Base-by-base conservation (phyloP, 164 flowering plant genomes). In the Litsea cubeba region DNA sequence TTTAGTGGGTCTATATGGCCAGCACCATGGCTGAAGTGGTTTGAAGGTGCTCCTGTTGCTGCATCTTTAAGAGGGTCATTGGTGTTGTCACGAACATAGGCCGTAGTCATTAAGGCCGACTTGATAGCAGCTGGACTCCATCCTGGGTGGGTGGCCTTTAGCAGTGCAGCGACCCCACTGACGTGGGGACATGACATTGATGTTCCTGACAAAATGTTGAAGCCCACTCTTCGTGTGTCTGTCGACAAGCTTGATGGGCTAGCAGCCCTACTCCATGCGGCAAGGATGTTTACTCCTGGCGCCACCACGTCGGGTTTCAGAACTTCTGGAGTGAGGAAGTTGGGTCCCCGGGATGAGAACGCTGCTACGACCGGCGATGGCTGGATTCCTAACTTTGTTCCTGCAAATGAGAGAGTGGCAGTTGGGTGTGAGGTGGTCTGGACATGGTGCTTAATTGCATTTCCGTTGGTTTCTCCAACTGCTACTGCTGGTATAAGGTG, bases 151-250 rank as follows among this genome's bases (percentile, higher is more conserved):
- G 69, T 35, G 30, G 81, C 79, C 70, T 81, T 84, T 18, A 84
- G 80, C 79, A 84, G 28, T 15, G 86, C 84, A 15, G 84, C 86
- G 23, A 82, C 71, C 1, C 86, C 86, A 54, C 84, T 82, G 11
- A 83, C 79, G 60, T 83, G 86, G 0, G 86, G 86, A 73, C 86
- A 83, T 5, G 86, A 77, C 86, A 81, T 81, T 20, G 84, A 81
- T 12, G 86, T 84, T n/a, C 86, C 86, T 0, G 83, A 82, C 62
- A 82, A 62, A 62, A 81, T 76, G 64, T 79, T 77, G 73, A 79
- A 83, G 23, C 58, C 76, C 74, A 79, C 81, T 32, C 79, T 72
- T 32, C 84, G 76, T 60, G 35, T 54, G 62, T 82, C 82, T 0
- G 74, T 72, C 6, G 70, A 26, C 79, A 80, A 66, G 17, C 78